phyloP scores from a whole-genome alignment of 2,329 filamentous ascomycete species.

The Botrytis deweyae region DNA sequence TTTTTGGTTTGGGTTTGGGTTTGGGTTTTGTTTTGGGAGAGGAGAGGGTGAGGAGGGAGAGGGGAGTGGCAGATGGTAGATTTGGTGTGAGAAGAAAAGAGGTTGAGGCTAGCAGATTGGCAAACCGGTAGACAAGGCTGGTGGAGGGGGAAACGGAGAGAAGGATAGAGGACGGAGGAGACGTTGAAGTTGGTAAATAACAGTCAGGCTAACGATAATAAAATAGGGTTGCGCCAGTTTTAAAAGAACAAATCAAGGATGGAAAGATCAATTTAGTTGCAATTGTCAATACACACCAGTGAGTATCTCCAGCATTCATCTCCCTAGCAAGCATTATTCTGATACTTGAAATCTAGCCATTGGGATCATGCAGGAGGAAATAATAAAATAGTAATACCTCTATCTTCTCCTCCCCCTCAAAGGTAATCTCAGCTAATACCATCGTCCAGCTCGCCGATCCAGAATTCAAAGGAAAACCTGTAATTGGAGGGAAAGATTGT shows the following conservation, averaged over 20 bases:
- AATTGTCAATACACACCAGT: constrained; percentile 98
- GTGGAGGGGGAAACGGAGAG: not conserved
- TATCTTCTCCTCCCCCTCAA: not conserved
- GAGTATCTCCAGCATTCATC: constrained; percentile 42
- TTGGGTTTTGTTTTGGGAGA: not conserved
- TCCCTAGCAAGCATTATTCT: constrained; percentile 5
- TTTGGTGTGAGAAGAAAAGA: no score
- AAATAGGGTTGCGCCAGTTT: constrained; percentile 56
- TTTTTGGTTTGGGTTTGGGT: not conserved
- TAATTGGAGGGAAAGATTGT: constrained; percentile 89
- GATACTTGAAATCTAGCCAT: constrained; percentile 58
- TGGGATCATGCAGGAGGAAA: constrained; percentile 95
- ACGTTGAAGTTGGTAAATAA: not conserved
- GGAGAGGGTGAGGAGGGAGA: not conserved
- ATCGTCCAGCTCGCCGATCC: constrained; percentile 28
- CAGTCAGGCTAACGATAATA: not conserved
- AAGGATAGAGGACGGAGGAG: not conserved
- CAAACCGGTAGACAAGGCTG: not conserved
- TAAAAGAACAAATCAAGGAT: constrained; percentile 70
- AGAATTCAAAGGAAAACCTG: constrained; percentile 49
- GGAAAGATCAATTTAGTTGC: constrained; percentile 79
- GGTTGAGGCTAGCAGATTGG: not conserved
- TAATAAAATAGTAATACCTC: constrained; percentile 62
- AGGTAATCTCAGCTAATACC: not conserved
- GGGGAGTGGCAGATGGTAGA: not conserved